Conservation (phyloP, 2,329 filamentous ascomycete species). For the Penicillium digitatum region DNA sequence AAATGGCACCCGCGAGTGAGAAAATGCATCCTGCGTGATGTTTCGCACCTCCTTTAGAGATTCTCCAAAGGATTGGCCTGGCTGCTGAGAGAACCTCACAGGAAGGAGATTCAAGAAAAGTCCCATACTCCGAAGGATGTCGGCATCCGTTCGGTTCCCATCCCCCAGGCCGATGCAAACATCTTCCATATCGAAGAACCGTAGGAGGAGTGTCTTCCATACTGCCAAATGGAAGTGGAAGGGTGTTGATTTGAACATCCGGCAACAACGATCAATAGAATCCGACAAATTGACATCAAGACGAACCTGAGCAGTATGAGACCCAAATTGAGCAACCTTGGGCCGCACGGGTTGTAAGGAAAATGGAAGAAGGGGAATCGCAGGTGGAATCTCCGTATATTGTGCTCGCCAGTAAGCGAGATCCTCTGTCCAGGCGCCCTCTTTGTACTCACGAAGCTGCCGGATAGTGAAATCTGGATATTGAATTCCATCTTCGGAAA, state of each 20-base stretch:
- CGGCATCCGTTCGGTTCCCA: constrained; percentile 38
- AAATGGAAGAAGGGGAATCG: constrained; percentile 19
- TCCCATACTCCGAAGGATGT: constrained; percentile 41
- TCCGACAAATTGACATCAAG: constrained; percentile 5
- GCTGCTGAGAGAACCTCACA: constrained; percentile 35
- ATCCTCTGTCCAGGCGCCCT: constrained; percentile 27
- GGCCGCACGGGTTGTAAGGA: constrained; percentile 9
- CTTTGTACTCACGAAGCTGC: constrained; percentile 30
- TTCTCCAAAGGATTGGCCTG: constrained; percentile 29
- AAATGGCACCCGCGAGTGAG: constrained; percentile 48
- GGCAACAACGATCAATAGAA: constrained; percentile 15
- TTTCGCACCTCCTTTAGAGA: constrained; percentile 25
- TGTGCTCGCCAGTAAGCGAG: constrained; percentile 17
- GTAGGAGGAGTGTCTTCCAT: constrained; percentile 39
- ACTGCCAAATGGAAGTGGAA: constrained; percentile 50
- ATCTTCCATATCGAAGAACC: constrained; percentile 36
- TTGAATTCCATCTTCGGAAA: constrained; percentile 24
- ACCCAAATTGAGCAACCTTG: constrained; percentile 8
- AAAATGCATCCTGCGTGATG: constrained; percentile 37
- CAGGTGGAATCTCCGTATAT: constrained; percentile 7
- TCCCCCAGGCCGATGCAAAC: constrained; percentile 50
- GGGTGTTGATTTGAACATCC: constrained; percentile 30
- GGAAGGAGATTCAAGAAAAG: constrained; percentile 51
- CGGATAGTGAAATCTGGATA: constrained; percentile 36
- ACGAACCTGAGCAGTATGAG: constrained; percentile 7